A percentile compares a stretch with the other conserved stretches of the same genome.
Conservation (phyloP, 495 filamentous ascomycete genomes). For the Penicillium samsonianum region DNA sequence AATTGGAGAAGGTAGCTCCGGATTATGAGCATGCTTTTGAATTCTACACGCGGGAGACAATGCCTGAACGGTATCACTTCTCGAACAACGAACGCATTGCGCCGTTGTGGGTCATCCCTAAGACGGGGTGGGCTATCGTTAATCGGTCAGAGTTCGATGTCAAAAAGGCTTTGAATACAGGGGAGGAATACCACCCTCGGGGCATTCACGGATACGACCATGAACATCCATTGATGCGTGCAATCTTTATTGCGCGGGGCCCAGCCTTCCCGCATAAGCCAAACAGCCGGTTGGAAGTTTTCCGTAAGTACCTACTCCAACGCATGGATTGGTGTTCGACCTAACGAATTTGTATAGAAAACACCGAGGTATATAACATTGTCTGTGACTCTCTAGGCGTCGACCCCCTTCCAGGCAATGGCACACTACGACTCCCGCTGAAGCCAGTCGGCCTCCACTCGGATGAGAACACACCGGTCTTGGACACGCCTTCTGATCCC, state of each 20-base stretch:
- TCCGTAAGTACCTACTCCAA: conserved; percentile 62
- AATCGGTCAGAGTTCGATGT: conserved; percentile 75
- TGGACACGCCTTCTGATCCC: conserved; percentile 44
- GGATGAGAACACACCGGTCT: conserved; percentile 39
- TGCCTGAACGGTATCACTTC: conserved; percentile 91
- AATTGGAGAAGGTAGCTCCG: conserved; percentile 44
- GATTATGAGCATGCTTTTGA: conserved; percentile 68
- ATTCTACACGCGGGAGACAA: conserved; percentile 79
- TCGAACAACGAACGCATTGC: conserved; percentile 82
- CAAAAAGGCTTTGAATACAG: conserved; percentile 57
- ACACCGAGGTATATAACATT: conserved; percentile 93
- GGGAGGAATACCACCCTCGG: conserved; percentile 67
- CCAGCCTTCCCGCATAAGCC: conserved; percentile 84
- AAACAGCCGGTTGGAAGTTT: conserved; percentile 76
- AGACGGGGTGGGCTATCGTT: conserved; percentile 86
- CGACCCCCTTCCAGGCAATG: conserved; percentile 71
- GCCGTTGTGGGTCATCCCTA: conserved; percentile 88
- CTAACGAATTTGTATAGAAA: conserved; percentile 56
- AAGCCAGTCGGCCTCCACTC: conserved; percentile 68
- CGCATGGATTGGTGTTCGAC: background rate
- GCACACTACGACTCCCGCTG: conserved; percentile 80
- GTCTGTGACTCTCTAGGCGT: conserved; percentile 82
- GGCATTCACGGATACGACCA: conserved; percentile 92
- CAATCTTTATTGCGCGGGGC: conserved; percentile 85
- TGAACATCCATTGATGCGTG: conserved; percentile 85